Base-by-base conservation (phyloP, 1,139 yeast genomes). In the Diutina pseudorugosa region DNA sequence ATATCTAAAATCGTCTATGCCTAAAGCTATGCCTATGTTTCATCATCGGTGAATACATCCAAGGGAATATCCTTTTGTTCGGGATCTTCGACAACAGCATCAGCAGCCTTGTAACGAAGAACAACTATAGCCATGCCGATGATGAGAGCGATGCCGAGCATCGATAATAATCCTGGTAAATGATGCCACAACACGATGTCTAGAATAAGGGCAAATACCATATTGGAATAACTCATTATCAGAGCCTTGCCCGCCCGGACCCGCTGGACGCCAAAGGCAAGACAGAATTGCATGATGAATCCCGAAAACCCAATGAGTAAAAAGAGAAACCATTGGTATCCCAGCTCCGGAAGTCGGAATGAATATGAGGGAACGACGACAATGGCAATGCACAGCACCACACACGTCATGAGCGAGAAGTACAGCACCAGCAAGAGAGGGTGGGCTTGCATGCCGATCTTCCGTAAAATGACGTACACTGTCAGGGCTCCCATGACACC, bases 231-330 rank as follows among this genome's bases (percentile, higher is more conserved):
- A 5, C 79, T 70, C 77, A 87, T 83, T 56, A 86, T 74, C 4
- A 93, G 75, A 0, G 91, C 90, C 54, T 88, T 76, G 1, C 90
- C 82, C 0, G 96, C 95, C 55, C 76, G 75, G 56, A 87, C 96
- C 55, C 89, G 71, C 64, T 88, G 96, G 52, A 90, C 77, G 1
- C 96, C 97, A 2, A 89, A 82, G 0, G 97, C 87, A 53, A 87
- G 67, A 33, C 84, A 70, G 59, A 82, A 82, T 64, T 90, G 96
- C 82, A 85, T 85, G 53, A 83, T 67, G 64, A 90, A 90, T 0
- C 97, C 97, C 49, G 86, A 76, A 12, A 84, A 58, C 2, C 96
- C 96, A 57, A 88, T 75, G 33, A 77, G 64, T 1, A 69, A 54
- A 57, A 90, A 76, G 36, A 85, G 67, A 6, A 69, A 59, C 94